A percentile compares a stretch with the other conserved stretches of the same genome.
These are phyloP conservation scores for Phytophthora tubulina DNA, from an alignment of 352 stramenopile species.

Conservation along the genomic window DNA sequence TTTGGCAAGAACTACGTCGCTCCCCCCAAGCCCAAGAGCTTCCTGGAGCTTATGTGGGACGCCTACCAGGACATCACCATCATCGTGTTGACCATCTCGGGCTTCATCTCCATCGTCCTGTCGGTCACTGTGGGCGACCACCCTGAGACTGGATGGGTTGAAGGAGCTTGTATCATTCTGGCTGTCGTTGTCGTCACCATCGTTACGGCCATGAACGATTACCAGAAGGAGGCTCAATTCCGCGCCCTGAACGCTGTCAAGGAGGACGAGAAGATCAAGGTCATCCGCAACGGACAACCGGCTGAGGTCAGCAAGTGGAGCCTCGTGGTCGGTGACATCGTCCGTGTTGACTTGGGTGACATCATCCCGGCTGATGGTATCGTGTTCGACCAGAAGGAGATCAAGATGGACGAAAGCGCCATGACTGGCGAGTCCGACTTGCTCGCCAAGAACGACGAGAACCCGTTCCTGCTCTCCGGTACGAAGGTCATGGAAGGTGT, in stretches of 20 bases:
- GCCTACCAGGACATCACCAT: conserved; percentile 93
- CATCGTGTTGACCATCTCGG: conserved; percentile 89
- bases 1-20: conserved; percentile 77
- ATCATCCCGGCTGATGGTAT: conserved; percentile 91
- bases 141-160: conserved; percentile 79
- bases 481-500: conserved; percentile 93
- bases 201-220: conserved; percentile 91
- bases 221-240: conserved; percentile 93
- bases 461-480: conserved; percentile 92
- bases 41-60: conserved; percentile 90
- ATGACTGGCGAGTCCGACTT: conserved; percentile 93
- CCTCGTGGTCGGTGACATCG: conserved; percentile 92
- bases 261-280: conserved; percentile 39
- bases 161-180: conserved; percentile 91
- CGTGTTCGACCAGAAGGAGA: conserved; percentile 82
- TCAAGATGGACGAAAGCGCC: conserved; percentile 91
- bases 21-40: conserved; percentile 60
- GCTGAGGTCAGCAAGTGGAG: conserved; percentile 75
- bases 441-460: conserved; percentile 73
- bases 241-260: conserved; percentile 81
- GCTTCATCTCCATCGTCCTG: conserved; percentile 83
- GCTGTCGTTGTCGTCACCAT: conserved; percentile 90
- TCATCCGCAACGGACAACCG: conserved; percentile 60
- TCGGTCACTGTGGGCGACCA: conserved; percentile 63
- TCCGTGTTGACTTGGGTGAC: conserved; percentile 84